Evolutionary conservation across 2,329 filamentous ascomycete species (phyloP), one percentile per base, ranked within the genome.

Genomic region (Drechslera avenae): DNA sequence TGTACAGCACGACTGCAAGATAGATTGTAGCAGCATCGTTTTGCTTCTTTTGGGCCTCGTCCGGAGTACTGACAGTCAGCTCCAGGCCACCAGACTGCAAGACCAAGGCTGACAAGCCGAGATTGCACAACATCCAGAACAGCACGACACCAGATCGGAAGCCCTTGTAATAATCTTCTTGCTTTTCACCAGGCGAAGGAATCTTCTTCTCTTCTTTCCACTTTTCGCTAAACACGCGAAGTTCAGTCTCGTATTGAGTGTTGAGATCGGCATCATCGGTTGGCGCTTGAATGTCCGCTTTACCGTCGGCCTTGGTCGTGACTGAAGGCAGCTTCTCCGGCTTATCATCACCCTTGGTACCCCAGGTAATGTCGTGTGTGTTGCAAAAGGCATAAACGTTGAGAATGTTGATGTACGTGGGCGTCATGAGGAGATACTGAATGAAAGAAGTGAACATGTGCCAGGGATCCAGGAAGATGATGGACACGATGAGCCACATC

Each of bases 341-440:
- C 75, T 96, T 97, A 77, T 97, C 93, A 72, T 97, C 94, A 65
- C 94, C 94, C 76, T 97, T 99, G 34, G 94, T 99, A 68, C 92
- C 92, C 92, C 92, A 97, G 3, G 92, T 95, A 59, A 97, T 94
- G 69, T 97, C 92, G 81, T 97, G 92, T 19, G 92, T 96, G 76
- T 97, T 97, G 78, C 92, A 97, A 77, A 99, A 99, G 54, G 93
- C 93, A 76, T 97, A 99, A 50, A 99, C 94, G 79, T 97, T 99
- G 66, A 99, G 86, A 52, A 97, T 92, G 76, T 97, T 99, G 79
- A 95, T 95, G 77, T 96, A 99, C 0, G 92, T 96, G 0, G 94
- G 94, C 0, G 92, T 96, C 50, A 99, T 83, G 34, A 97, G 84
- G 64, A 97, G 86, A 74, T 99, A 99, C 83, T 97, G 94, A 40